Conservation (phyloP, 2,329 filamentous ascomycete species). For the Lasiodiplodia hormozganensis region DNA sequence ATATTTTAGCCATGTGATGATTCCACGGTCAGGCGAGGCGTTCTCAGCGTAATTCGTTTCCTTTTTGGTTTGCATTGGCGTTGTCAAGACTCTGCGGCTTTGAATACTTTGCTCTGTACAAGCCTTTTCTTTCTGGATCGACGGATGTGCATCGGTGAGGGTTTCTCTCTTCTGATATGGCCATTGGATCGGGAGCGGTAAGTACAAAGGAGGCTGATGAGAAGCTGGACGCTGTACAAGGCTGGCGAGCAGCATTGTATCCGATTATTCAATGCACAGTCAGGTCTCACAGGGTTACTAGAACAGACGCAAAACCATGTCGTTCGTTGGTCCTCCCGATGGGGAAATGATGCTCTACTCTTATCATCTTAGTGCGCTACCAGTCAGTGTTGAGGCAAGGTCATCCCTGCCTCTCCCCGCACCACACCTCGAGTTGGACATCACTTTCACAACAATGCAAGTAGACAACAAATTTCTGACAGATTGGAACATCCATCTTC, state of each 20-base stretch:
- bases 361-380: no score
- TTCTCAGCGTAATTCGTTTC: not conserved
- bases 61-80: fast-evolving
- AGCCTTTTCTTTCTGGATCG: not conserved
- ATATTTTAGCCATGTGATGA: not conserved
- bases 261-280: no score
- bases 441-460: not conserved
- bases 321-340: no score
- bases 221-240: no score
- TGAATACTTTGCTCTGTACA: not conserved
- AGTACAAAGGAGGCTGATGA: no score
- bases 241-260: no score
- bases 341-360: not conserved
- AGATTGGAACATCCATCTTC: not conserved
- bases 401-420: not conserved
- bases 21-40: not conserved
- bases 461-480: not conserved
- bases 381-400: no score
- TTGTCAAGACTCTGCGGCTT: not conserved
- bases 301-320: no score
- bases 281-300: no score
- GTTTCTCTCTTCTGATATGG: no score
- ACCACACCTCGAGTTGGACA: not conserved
- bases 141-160: not conserved
- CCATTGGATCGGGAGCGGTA: no score